phyloP scores from a whole-genome alignment of 768 basidiomycete genomes.

The Pleurotus pulmonarius region DNA sequence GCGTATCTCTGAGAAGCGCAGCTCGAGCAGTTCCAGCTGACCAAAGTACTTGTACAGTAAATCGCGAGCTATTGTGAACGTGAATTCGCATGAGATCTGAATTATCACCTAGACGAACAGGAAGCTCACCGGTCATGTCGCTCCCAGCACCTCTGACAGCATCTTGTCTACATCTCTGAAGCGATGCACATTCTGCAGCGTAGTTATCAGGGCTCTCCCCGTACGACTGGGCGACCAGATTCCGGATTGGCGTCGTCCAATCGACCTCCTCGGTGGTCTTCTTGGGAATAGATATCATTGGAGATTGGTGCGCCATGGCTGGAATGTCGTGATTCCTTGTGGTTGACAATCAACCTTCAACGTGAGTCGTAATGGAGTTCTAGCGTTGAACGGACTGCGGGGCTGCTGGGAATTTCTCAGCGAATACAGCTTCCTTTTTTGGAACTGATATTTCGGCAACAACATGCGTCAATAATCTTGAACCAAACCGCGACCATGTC shows the following conservation, averaged over 20 bases:
- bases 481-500: constrained; percentile 30
- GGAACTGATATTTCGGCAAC: background rate
- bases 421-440: background rate
- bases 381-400: too few relatives aligned
- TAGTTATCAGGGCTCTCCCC: constrained; percentile 92
- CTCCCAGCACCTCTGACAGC: constrained; percentile 96
- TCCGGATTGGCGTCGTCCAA: constrained; percentile 87
- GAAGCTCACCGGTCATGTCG: constrained; percentile 77
- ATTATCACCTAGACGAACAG: background rate
- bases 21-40: constrained; percentile 93
- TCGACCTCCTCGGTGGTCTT: constrained; percentile 97
- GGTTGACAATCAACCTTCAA: background rate
- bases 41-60: constrained; percentile 99
- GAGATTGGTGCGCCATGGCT: constrained; percentile 73
- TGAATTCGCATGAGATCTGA: background rate
- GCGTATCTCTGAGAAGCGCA: constrained; percentile 94
- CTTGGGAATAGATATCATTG: constrained; percentile 88
- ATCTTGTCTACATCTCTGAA: constrained; percentile 92
- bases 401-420: background rate
- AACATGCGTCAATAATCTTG: background rate
- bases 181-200: constrained; percentile 72
- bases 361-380: too few relatives aligned
- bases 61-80: constrained; percentile 62
- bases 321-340: background rate
- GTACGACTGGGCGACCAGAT: constrained; percentile 86